Percentiles rank a stretch among this genome's conserved stretches.
These are phyloP conservation scores for Candida silvicultrix DNA, from an alignment of 805 yeast species.

Conservation along the genomic window DNA sequence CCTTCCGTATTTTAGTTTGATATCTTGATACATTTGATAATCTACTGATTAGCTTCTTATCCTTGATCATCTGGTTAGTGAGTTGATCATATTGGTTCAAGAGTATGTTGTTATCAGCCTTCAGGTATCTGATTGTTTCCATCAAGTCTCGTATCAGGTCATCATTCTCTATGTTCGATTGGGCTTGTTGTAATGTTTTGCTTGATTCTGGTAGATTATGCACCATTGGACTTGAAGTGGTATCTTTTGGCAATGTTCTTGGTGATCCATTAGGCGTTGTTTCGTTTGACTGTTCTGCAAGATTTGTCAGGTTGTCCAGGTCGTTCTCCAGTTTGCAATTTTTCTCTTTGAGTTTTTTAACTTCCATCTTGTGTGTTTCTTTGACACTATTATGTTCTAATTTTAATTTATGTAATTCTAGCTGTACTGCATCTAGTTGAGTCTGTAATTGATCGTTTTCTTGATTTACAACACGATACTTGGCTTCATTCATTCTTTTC, in stretches of 20 bases:
- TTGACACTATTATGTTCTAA: constrained; percentile 4
- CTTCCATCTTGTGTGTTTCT: constrained; percentile 8
- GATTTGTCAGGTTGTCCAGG: constrained; percentile 2
- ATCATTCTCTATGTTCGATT: constrained; percentile 1
- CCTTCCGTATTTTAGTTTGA: constrained; percentile 13
- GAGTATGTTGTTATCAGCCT: constrained; percentile 9
- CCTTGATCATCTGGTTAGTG: constrained; percentile 5
- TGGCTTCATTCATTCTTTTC: neutral
- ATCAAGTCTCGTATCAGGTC: constrained; percentile 16
- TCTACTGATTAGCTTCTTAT: constrained; percentile 14
- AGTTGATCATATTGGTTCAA: constrained; percentile 7
- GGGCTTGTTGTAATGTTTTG: neutral
- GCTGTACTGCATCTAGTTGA: constrained; percentile 3
- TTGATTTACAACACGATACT: neutral
- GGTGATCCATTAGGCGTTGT: constrained; percentile 3
- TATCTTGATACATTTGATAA: constrained; percentile 8
- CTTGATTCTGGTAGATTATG: neutral
- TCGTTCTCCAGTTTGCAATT: constrained; percentile 8
- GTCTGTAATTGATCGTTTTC: constrained; percentile 5
- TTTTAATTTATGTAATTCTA: constrained; percentile 9
- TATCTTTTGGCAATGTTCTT: neutral
- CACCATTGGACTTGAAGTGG: neutral
- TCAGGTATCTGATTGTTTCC: constrained; percentile 14
- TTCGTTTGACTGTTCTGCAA: neutral
- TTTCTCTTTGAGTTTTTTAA: constrained; percentile 6